These are phyloP conservation scores for Arachis monticola DNA, from an alignment of 331 rosid genomes.

Conservation along the genomic window DNA sequence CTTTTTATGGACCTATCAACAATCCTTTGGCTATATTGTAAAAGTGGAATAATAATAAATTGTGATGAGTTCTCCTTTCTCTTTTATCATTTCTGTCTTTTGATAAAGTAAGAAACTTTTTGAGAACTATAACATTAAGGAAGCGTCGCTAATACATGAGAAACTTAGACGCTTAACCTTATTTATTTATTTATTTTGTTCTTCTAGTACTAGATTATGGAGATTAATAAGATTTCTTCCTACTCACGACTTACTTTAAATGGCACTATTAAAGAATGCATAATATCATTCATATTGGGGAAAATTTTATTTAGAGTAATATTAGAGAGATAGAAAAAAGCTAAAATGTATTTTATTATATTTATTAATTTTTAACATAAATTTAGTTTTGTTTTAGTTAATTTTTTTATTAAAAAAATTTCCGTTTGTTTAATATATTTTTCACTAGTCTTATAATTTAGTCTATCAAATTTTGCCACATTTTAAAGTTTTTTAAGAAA, in stretches of 20 bases:
- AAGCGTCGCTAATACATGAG: not conserved
- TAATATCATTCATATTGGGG: too few relatives aligned
- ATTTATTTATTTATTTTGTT: not conserved
- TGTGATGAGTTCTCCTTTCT: constrained; percentile 1
- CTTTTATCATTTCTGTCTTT: constrained; percentile 23
- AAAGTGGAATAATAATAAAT: constrained; percentile 3
- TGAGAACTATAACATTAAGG: constrained; percentile 3
- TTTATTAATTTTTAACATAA: too few relatives aligned
- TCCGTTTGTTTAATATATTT: too few relatives aligned
- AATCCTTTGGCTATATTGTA: constrained; percentile 8
- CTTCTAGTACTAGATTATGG: not conserved
- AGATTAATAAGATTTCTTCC: too few relatives aligned
- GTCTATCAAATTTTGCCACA: too few relatives aligned
- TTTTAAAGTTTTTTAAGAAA: too few relatives aligned
- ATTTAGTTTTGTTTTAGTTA: too few relatives aligned
- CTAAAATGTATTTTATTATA: too few relatives aligned
- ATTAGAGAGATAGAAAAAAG: too few relatives aligned
- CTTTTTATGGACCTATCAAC: not conserved
- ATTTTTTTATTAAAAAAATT: too few relatives aligned
- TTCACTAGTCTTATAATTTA: too few relatives aligned
- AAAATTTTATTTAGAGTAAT: too few relatives aligned
- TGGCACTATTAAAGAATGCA: not conserved
- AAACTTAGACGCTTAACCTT: not conserved
- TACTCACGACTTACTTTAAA: not conserved
- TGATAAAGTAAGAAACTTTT: not conserved